These are phyloP conservation scores for Nyctanthes arbortristis DNA, from an alignment of 257 asterid genomes.

Conservation along the genomic window DNA sequence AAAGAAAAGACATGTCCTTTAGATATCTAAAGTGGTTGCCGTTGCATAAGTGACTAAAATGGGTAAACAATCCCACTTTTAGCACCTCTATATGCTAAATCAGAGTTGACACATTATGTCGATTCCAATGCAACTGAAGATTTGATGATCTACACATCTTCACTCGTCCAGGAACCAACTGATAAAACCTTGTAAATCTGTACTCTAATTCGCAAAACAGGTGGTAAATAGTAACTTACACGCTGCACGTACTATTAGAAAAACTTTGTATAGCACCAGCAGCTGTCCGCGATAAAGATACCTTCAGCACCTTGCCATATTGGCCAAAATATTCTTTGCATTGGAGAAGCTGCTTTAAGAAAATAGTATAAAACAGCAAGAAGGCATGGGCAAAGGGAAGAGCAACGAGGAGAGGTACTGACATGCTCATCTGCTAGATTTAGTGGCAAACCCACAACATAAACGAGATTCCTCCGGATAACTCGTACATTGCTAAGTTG, in stretches of 20 bases:
- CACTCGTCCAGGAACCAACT: neutral
- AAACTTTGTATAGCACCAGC: constrained; percentile 93
- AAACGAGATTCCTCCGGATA: constrained; percentile 88
- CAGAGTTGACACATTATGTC: neutral
- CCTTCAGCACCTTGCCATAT: constrained; percentile 85
- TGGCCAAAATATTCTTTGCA: constrained; percentile 91
- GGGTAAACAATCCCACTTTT: neutral
- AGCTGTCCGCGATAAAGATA: constrained; percentile 90
- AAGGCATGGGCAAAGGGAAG: constrained; percentile 5
- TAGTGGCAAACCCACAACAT: constrained; percentile 92
- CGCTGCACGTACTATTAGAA: constrained; percentile 83
- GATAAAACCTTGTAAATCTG: constrained; percentile 5
- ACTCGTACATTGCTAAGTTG: constrained; percentile 90
- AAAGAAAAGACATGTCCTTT: constrained; percentile 3
- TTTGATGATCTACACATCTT: neutral
- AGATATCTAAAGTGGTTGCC: neutral
- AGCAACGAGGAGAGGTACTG: constrained; percentile 16
- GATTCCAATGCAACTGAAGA: neutral
- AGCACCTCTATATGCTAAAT: neutral
- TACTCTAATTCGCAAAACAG: neutral
- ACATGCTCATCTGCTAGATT: constrained; percentile 92
- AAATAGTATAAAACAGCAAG: constrained; percentile 17
- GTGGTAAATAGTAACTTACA: constrained; percentile 54
- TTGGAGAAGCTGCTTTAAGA: constrained; percentile 59
- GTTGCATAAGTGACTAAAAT: neutral